These are phyloP conservation scores for Epichloe sp. DNA, from an alignment of 2,329 filamentous ascomycete genomes.

Conservation along the genomic window DNA sequence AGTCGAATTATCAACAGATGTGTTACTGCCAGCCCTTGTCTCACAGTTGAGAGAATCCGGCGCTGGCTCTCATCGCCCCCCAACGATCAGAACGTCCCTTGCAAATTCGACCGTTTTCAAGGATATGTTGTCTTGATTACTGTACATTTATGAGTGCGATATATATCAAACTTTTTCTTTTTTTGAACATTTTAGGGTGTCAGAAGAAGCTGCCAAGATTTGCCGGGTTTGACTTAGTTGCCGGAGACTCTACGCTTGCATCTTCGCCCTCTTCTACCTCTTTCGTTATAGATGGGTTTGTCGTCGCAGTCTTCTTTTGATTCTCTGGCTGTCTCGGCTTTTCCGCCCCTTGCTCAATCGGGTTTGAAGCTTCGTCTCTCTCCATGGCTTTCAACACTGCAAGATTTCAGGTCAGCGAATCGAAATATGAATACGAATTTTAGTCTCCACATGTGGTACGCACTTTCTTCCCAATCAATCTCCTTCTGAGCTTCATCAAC, in stretches of 20 bases:
- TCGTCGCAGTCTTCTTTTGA: constrained; percentile 1
- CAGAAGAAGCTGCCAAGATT: constrained; percentile 39
- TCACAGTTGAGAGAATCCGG: constrained; percentile 28
- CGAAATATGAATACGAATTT: background rate
- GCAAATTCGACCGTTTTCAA: constrained; percentile 30
- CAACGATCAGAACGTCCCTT: background rate
- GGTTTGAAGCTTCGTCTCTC: constrained; percentile 41
- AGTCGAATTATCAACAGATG: constrained; percentile 44
- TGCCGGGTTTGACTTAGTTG: constrained; percentile 14
- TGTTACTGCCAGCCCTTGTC: constrained; percentile 43
- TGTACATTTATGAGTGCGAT: constrained; percentile 10
- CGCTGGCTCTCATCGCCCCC: background rate
- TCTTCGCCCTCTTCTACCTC: constrained; percentile 5
- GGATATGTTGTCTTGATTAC: constrained; percentile 43
- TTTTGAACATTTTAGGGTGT: constrained; percentile 10
- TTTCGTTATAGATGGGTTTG: constrained; percentile 5
- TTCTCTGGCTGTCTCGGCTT: background rate
- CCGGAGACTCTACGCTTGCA: constrained; percentile 8
- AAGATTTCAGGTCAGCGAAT: constrained; percentile 7
- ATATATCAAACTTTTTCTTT: too few species aligned
- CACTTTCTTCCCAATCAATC: constrained; percentile 77
- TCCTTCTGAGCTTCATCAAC: constrained; percentile 62
- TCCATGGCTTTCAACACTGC: constrained; percentile 55
- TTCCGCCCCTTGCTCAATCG: constrained; percentile 16
- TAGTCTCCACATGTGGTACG: constrained; percentile 12